Percentiles rank a stretch among this genome's conserved stretches.
Conservation (phyloP, 2,329 filamentous ascomycete species). For the Apiospora saccharicola region DNA sequence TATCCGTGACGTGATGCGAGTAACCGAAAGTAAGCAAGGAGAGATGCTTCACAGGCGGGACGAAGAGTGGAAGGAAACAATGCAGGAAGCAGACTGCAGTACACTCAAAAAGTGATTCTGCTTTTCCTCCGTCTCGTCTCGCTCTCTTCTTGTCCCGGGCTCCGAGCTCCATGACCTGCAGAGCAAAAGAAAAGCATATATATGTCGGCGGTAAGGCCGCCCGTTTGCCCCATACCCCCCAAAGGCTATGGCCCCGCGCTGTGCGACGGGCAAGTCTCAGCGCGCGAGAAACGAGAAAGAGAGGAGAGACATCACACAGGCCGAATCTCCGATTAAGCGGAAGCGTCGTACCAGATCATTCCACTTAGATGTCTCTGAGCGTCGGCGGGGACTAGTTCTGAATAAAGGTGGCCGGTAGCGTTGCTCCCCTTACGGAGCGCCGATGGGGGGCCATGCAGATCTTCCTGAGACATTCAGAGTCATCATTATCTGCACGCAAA, state of each 20-base stretch:
- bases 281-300: not conserved
- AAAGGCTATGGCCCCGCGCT: not conserved
- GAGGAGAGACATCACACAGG: not conserved
- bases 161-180: not conserved
- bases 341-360: not conserved
- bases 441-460: slow-evolving; percentile 7
- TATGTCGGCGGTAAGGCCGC: not conserved
- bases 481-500: not conserved
- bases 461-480: not conserved
- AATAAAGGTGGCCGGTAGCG: not conserved
- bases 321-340: slow-evolving; percentile 10
- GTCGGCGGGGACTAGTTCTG: not conserved
- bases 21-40: not conserved
- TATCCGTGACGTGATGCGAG: slow-evolving; percentile 2
- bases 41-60: not conserved
- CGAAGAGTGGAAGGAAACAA: too few relatives aligned
- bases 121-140: not conserved
- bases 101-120: not conserved
- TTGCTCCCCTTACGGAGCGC: slow-evolving; percentile 13
- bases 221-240: not conserved
- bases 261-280: not conserved
- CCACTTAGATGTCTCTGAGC: not conserved
- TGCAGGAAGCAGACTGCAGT: not conserved
- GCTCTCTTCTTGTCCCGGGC: not conserved
- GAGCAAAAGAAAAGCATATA: slow-evolving; percentile 11